Conservation (phyloP, 148 eudicot species). For the Camellia lanceoleosa region DNA sequence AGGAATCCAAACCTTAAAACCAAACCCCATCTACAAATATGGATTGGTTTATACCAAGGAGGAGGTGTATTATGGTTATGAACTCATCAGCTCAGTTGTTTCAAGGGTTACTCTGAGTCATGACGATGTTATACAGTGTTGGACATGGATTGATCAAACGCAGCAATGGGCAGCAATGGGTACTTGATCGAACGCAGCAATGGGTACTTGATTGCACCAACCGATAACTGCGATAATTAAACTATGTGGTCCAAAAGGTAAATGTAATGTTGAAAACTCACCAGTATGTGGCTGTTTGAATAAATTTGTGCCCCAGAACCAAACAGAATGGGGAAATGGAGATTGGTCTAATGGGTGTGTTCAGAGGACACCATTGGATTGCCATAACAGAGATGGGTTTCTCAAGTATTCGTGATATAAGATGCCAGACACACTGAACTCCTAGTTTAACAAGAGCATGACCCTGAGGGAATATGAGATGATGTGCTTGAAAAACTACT, state of each 20-base stretch:
- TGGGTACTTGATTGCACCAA: constrained; percentile 1
- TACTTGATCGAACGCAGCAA: too few species aligned
- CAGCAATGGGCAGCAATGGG: constrained; percentile 24
- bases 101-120: constrained; percentile 11
- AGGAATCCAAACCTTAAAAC: not conserved
- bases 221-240: constrained; percentile 25
- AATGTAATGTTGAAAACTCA: constrained; percentile 14
- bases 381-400: constrained; percentile 32
- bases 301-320: constrained; percentile 26
- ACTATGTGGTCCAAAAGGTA: constrained; percentile 24
- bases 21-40: not conserved
- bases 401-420: constrained; percentile 24
- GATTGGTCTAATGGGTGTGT: constrained; percentile 42
- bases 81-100: constrained; percentile 8
- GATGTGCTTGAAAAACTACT: too few species aligned
- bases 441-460: constrained; percentile 36
- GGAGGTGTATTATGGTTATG: constrained; percentile 23
- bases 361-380: constrained; percentile 16
- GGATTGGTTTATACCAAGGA: not conserved
- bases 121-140: constrained; percentile 15
- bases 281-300: constrained; percentile 25
- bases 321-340: constrained; percentile 18
- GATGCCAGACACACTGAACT: constrained; percentile 29
- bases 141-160: not conserved
- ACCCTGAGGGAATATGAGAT: constrained; percentile 27